A percentile compares a stretch with the other conserved stretches of the same genome.
Conservation (phyloP, 176 grass and related monocot genomes). For the Alloteropsis semialata region DNA sequence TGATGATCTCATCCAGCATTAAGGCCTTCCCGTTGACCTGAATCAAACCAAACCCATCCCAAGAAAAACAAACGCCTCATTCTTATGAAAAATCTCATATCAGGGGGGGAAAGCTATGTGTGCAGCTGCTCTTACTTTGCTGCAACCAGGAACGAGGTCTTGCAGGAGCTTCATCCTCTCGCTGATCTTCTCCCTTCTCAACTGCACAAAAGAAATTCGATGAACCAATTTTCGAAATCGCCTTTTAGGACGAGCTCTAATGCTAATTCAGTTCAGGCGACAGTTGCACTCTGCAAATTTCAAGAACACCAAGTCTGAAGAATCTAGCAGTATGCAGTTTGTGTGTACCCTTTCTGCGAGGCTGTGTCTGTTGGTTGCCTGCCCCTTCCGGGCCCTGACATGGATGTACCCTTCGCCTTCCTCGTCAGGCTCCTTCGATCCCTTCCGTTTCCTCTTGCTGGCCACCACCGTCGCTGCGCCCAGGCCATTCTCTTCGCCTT, state of each 20-base stretch:
- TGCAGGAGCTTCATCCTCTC: slow-evolving; percentile 86
- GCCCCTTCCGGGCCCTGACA: slow-evolving; percentile 67
- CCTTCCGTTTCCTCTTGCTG: slow-evolving; percentile 40
- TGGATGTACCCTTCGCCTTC: slow-evolving; percentile 36
- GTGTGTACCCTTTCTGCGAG: slow-evolving; percentile 69
- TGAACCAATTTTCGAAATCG: background rate
- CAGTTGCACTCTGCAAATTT: background rate
- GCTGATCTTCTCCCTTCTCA: slow-evolving; percentile 82
- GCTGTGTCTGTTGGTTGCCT: slow-evolving; percentile 80
- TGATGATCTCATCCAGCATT: slow-evolving; percentile 91
- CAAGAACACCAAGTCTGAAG: slow-evolving; percentile 1
- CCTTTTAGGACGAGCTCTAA: background rate
- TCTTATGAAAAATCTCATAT: background rate
- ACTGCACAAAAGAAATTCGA: slow-evolving; percentile 4
- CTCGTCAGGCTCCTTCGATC: slow-evolving; percentile 23
- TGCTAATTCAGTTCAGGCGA: background rate
- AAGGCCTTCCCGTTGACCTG: slow-evolving; percentile 73
- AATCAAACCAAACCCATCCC: slow-evolving; percentile 1
- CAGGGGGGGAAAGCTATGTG: background rate
- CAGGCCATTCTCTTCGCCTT: slow-evolving; percentile 22
- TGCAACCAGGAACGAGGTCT: slow-evolving; percentile 81
- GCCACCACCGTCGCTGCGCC: background rate
- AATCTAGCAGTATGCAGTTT: background rate
- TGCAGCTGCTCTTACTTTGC: slow-evolving; percentile 40
- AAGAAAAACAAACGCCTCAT: slow-evolving; percentile 4